Evolutionary conservation across 1,284 basidiomycete species (phyloP).

Genomic region (Heterobasidion irregulare): DNA sequence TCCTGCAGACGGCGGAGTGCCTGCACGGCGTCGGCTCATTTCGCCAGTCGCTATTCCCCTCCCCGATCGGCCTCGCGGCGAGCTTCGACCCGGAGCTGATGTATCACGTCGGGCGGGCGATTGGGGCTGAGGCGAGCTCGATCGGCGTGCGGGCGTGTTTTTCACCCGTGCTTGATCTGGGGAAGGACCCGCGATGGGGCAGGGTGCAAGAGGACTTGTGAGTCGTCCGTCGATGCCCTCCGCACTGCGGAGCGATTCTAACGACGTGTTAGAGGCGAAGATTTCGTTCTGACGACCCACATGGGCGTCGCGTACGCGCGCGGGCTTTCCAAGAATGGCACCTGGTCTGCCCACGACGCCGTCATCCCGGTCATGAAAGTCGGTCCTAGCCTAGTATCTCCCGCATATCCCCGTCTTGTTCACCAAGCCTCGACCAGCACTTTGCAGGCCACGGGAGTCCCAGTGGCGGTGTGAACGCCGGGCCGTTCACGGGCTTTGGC

Average conservation of each 20-base stretch:
- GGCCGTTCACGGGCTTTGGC: slow-evolving; percentile 20
- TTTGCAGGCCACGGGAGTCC: slow-evolving; percentile 23
- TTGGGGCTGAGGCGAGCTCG: slow-evolving; percentile 19
- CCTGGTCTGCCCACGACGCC: slow-evolving; percentile 13
- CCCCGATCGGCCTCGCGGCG: slow-evolving; percentile 17
- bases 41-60: slow-evolving; percentile 22
- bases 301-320: slow-evolving; percentile 20
- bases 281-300: slow-evolving; percentile 8
- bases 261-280: neutral
- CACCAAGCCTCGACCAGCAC: slow-evolving; percentile 12
- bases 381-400: neutral
- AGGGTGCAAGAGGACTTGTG: slow-evolving; percentile 14
- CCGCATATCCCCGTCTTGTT: neutral
- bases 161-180: slow-evolving; percentile 21
- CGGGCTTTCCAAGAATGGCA: slow-evolving; percentile 10
- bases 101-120: slow-evolving; percentile 17
- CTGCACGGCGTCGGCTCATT: slow-evolving; percentile 22
- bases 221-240: neutral
- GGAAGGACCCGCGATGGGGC: slow-evolving; percentile 22
- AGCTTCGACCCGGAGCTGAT: slow-evolving; percentile 18
- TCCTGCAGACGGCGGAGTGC: slow-evolving; percentile 20
- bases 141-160: slow-evolving; percentile 23
- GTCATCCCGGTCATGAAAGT: slow-evolving; percentile 21
- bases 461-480: slow-evolving; percentile 20
- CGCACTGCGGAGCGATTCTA: neutral